phyloP scores from a whole-genome alignment of 257 asterid species.

The Rhazya stricta region DNA sequence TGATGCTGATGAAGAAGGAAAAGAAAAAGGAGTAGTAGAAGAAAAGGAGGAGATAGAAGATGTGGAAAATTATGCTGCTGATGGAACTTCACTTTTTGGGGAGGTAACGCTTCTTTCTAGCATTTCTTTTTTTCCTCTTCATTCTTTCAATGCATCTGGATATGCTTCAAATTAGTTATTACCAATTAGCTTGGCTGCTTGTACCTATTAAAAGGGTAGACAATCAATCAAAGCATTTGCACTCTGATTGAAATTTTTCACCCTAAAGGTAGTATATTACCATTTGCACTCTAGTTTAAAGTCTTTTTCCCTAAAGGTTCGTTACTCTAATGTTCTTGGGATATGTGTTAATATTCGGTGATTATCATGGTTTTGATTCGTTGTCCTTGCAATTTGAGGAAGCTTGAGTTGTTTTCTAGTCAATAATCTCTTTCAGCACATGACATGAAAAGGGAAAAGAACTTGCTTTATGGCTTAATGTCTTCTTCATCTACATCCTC shows the following conservation, averaged over 20 bases:
- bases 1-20: slow-evolving; percentile 22
- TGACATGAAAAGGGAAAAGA: not conserved
- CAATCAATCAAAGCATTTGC: not conserved
- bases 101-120: slow-evolving; percentile 38
- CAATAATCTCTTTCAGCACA: not conserved
- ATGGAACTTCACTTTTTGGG: slow-evolving; percentile 27
- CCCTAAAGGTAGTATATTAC: no score
- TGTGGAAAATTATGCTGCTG: slow-evolving; percentile 9
- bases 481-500: not conserved
- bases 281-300: not conserved
- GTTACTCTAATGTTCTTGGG: not conserved
- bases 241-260: not conserved
- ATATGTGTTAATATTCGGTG: not conserved
- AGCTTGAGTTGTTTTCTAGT: not conserved
- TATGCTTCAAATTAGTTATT: not conserved
- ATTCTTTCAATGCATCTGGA: slow-evolving; percentile 2
- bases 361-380: not conserved
- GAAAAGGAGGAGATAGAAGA: slow-evolving; percentile 7
- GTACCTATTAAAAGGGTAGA: not conserved
- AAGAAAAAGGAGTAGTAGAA: slow-evolving; percentile 12
- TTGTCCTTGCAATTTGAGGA: slow-evolving; percentile 4
- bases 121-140: not conserved
- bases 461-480: not conserved
- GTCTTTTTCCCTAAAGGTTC: no score
- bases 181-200: not conserved